A percentile compares a stretch with the other conserved stretches of the same genome.
Conservation (phyloP, 176 grass and related monocot species). For the Coix lacrymajobi region DNA sequence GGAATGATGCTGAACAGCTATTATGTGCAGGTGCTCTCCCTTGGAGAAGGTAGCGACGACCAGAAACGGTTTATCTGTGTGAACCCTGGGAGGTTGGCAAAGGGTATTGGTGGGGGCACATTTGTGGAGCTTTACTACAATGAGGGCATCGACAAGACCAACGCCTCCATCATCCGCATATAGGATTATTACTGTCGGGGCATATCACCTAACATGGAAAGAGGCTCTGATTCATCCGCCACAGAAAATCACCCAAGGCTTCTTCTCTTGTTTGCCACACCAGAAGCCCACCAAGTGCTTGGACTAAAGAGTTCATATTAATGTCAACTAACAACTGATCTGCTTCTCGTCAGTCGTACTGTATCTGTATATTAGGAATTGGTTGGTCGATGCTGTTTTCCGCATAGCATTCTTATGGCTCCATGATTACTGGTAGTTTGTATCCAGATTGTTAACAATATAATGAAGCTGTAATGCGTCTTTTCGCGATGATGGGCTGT, state of each 20-base stretch:
- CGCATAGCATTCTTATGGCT: not conserved
- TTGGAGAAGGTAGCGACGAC: constrained; percentile 33
- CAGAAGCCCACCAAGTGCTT: not conserved
- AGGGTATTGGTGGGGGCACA: constrained; percentile 89
- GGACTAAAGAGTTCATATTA: not conserved
- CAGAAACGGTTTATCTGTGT: constrained; percentile 52
- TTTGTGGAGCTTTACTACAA: constrained; percentile 84
- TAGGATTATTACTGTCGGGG: constrained; percentile 8
- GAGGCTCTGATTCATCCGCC: not conserved
- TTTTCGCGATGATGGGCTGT: not conserved
- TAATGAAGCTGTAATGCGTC: not conserved
- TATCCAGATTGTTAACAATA: not conserved
- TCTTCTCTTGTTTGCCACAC: not conserved
- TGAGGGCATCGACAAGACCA: constrained; percentile 34
- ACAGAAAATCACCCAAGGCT: not conserved
- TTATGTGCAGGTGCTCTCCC: constrained; percentile 54
- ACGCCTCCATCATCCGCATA: constrained; percentile 73
- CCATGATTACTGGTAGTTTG: not conserved
- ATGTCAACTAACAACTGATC: not conserved
- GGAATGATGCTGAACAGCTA: constrained; percentile 16
- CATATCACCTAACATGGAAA: not conserved
- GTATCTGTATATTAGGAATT: not conserved
- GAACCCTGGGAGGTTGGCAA: constrained; percentile 86
- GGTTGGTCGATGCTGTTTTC: not conserved
- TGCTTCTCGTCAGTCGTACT: not conserved